Evolutionary conservation across 306 rosid species (phyloP).

Genomic region (Quercus berberidifolia): DNA sequence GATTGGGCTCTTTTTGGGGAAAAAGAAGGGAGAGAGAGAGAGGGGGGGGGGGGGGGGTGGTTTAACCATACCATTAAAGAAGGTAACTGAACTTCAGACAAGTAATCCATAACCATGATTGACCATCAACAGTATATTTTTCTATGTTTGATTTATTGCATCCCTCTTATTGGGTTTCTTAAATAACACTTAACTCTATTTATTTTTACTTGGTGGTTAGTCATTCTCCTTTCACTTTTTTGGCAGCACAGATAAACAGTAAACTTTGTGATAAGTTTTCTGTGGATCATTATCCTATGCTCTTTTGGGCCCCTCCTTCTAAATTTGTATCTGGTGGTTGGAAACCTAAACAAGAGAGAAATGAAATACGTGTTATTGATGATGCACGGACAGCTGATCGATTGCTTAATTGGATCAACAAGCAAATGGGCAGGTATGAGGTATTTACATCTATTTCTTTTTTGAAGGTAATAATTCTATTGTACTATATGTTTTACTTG

Average conservation of each 20-base stretch:
- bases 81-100: no score
- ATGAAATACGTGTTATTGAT: constrained; percentile 54
- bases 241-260: constrained; percentile 96
- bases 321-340: constrained; percentile 72
- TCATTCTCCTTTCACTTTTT: constrained; percentile 41
- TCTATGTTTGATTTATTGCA: not conserved
- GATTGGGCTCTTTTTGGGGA: no score
- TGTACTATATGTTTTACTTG: no score
- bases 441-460: constrained; percentile 18
- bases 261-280: constrained; percentile 93
- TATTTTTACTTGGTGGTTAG: constrained; percentile 32
- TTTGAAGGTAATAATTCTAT: constrained; percentile 9
- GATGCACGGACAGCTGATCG: constrained; percentile 74
- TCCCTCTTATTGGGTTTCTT: not conserved
- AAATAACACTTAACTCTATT: not conserved
- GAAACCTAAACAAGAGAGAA: constrained; percentile 73
- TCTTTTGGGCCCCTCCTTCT: constrained; percentile 86
- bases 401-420: constrained; percentile 86
- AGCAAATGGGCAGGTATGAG: constrained; percentile 79
- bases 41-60: no score
- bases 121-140: no score
- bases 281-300: constrained; percentile 91
- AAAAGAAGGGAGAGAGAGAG: no score
- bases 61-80: no score
- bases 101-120: no score